Evolutionary conservation across 1,139 yeast genomes (phyloP).

Genomic region (Hansenula lynferdii): DNA sequence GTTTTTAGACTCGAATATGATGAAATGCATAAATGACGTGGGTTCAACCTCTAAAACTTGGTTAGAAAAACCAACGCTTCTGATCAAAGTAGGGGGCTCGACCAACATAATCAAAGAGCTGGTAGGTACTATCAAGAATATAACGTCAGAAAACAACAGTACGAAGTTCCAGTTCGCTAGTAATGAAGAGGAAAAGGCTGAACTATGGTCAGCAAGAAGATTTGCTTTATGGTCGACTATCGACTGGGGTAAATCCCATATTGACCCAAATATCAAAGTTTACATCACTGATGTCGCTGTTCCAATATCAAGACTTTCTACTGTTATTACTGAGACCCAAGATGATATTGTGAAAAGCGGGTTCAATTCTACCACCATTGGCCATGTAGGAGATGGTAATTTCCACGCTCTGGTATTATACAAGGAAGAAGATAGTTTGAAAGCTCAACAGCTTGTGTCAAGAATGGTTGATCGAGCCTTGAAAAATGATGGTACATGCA

Average conservation of each 20-base stretch:
- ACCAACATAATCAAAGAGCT: constrained; percentile 41
- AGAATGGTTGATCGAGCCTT: constrained; percentile 33
- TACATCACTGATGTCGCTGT: constrained; percentile 68
- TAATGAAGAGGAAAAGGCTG: constrained; percentile 49
- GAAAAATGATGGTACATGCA: constrained; percentile 52
- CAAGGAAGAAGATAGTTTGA: constrained; percentile 28
- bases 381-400: constrained; percentile 67
- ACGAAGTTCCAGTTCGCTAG: constrained; percentile 47
- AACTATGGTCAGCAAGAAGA: constrained; percentile 66
- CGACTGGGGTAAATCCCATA: constrained; percentile 48
- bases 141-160: constrained; percentile 36
- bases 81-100: constrained; percentile 63
- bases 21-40: constrained; percentile 43
- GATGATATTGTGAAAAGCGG: constrained; percentile 46
- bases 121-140: constrained; percentile 33
- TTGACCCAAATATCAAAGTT: constrained; percentile 43
- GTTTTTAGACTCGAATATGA: constrained; percentile 52
- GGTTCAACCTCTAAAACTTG: constrained; percentile 39
- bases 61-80: constrained; percentile 56
- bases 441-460: constrained; percentile 28
- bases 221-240: constrained; percentile 64
- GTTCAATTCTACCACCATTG: constrained; percentile 46
- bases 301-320: constrained; percentile 48
- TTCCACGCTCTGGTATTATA: constrained; percentile 53
- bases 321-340: constrained; percentile 45